Evolutionary conservation across 2,329 filamentous ascomycete species (phyloP).

Genomic region (Penicillium glabrum): DNA sequence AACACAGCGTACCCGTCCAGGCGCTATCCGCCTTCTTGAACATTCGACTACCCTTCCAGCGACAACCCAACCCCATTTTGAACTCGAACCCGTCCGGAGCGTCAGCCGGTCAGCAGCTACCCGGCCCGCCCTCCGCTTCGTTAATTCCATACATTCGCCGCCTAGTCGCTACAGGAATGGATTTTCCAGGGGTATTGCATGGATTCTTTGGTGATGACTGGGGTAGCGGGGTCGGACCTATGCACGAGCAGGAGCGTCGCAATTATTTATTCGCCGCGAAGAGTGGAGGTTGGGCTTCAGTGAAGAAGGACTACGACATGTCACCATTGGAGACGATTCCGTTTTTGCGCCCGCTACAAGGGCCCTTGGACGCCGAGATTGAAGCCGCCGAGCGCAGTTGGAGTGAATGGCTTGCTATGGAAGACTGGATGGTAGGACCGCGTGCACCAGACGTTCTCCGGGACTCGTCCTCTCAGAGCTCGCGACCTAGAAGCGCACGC

Average conservation of each 20-base stretch:
- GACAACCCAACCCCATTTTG: slow-evolving; percentile 50
- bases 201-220: slow-evolving; percentile 98
- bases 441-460: slow-evolving; percentile 59
- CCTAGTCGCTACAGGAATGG: slow-evolving; percentile 87
- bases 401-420: slow-evolving; percentile 95
- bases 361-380: slow-evolving; percentile 76
- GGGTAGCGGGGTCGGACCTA: slow-evolving; percentile 71
- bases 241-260: slow-evolving; percentile 85
- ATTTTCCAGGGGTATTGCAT: slow-evolving; percentile 80
- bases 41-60: slow-evolving; percentile 86
- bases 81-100: slow-evolving; percentile 41
- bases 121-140: slow-evolving; percentile 55
- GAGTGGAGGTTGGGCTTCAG: slow-evolving; percentile 82
- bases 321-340: slow-evolving; percentile 78
- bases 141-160: slow-evolving; percentile 88
- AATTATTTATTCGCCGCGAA: slow-evolving; percentile 97
- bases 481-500: slow-evolving; percentile 32
- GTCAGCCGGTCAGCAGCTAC: slow-evolving; percentile 42
- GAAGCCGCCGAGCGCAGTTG: slow-evolving; percentile 78
- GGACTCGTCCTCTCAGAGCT: slow-evolving; percentile 38
- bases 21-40: slow-evolving; percentile 89
- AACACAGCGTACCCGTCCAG: slow-evolving; percentile 79
- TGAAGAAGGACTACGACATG: slow-evolving; percentile 91
- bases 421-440: slow-evolving; percentile 97
- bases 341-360: slow-evolving; percentile 80